phyloP scores from a whole-genome alignment of 2,329 filamentous ascomycete genomes.

The Alternaria brassicae region DNA sequence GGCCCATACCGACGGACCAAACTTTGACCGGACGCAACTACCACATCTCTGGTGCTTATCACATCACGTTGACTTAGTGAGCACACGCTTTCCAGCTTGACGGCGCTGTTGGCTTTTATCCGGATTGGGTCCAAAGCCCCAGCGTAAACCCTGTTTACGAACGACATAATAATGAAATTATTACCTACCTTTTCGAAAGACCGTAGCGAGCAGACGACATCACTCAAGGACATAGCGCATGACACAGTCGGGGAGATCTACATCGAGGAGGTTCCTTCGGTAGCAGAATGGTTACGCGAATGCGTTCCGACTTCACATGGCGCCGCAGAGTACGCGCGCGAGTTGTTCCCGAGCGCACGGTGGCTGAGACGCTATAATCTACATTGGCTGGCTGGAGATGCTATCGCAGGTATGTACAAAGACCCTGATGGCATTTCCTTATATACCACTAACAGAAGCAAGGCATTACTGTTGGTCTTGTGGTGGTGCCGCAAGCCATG shows the following conservation, averaged over 20 bases:
- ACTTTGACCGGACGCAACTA: not conserved
- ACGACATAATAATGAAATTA: conserved; percentile 13
- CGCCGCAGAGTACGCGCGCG: conserved; percentile 32
- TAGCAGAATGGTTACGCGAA: conserved; percentile 36
- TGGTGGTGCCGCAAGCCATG: conserved; percentile 94
- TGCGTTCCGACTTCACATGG: conserved; percentile 33
- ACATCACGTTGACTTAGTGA: not conserved
- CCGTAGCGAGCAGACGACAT: conserved; percentile 20
- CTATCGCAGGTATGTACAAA: conserved; percentile 36
- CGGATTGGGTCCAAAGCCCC: not conserved
- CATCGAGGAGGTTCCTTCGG: conserved; percentile 40
- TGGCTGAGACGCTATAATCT: conserved; percentile 42
- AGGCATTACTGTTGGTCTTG: conserved; percentile 70
- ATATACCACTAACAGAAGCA: not conserved
- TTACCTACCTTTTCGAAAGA: conserved; percentile 24
- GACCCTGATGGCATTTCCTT: not conserved
- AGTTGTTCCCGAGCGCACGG: conserved; percentile 37
- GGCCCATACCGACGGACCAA: not conserved
- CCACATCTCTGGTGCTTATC: not conserved
- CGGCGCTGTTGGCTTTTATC: not conserved
- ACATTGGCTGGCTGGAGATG: conserved; percentile 42
- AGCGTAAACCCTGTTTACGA: not conserved
- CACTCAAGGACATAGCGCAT: conserved; percentile 25
- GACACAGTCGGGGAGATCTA: conserved; percentile 33
- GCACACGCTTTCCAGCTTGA: not conserved